Evolutionary conservation across 768 basidiomycete genomes (phyloP).

Genomic region (Leccinellum albellum): DNA sequence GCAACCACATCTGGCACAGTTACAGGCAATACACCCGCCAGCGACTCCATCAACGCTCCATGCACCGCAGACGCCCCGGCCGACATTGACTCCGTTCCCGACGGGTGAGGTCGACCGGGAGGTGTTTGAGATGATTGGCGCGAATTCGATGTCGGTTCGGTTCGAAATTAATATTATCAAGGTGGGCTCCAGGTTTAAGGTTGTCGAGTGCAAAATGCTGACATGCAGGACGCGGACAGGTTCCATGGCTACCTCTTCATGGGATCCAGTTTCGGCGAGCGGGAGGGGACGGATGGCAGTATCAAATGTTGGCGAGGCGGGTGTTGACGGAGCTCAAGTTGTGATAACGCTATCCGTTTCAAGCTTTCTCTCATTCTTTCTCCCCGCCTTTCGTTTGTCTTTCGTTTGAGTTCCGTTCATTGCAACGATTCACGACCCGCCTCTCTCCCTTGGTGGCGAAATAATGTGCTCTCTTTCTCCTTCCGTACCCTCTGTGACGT

Average conservation of each 20-base stretch:
- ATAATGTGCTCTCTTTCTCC: neutral
- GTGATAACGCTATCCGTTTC: slow-evolving; percentile 34
- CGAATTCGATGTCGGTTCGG: slow-evolving; percentile 79
- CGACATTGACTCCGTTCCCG: slow-evolving; percentile 47
- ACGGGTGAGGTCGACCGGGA: slow-evolving; percentile 66
- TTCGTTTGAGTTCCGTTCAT: neutral
- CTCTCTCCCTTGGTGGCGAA: neutral
- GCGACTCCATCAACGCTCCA: neutral
- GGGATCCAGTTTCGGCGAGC: slow-evolving; percentile 93
- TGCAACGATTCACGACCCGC: neutral
- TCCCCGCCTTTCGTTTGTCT: neutral
- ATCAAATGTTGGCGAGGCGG: slow-evolving; percentile 89
- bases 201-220: neutral
- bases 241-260: slow-evolving; percentile 88
- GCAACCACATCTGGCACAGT: too few species aligned
- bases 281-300: slow-evolving; percentile 93
- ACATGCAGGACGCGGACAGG: slow-evolving; percentile 43
- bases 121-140: slow-evolving; percentile 68
- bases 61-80: slow-evolving; percentile 35
- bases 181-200: slow-evolving; percentile 44
- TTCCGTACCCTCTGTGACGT: neutral
- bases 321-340: slow-evolving; percentile 86
- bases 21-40: neutral
- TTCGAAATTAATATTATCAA: slow-evolving; percentile 98
- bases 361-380: neutral